Percentiles rank a stretch among this genome's conserved stretches.
phyloP scores from a whole-genome alignment of 345 rosid genomes.

The Eucalyptus curtisii region DNA sequence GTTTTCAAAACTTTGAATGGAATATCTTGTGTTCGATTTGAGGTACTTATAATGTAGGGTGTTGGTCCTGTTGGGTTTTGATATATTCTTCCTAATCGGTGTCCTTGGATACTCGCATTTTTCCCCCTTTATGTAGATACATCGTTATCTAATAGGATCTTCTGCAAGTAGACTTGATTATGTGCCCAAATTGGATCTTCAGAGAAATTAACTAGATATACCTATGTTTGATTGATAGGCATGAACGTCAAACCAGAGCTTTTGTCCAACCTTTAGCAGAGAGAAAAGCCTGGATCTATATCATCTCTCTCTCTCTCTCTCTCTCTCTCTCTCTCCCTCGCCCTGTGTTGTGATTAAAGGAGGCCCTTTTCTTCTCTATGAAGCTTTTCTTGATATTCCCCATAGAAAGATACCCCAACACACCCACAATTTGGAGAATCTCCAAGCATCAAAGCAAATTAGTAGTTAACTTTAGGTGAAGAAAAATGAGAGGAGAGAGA shows the following conservation, averaged over 20 bases:
- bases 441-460: constrained; percentile 13
- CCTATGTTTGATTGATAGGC: constrained; percentile 6
- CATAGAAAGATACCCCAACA: constrained; percentile 9
- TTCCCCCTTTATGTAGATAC: not conserved
- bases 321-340: not conserved
- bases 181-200: not conserved
- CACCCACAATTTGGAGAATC: constrained; percentile 37
- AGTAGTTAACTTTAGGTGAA: constrained; percentile 11
- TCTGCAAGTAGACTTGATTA: not conserved
- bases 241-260: constrained; percentile 22
- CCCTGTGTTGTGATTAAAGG: not conserved
- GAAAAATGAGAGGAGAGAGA: constrained; percentile 1
- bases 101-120: not conserved
- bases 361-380: constrained; percentile 12
- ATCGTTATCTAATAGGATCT: not conserved
- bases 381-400: constrained; percentile 13
- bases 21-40: not conserved
- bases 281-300: constrained; percentile 26
- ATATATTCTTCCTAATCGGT: not conserved
- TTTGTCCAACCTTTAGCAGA: constrained; percentile 12
- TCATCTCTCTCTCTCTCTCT: not conserved
- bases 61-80: not conserved
- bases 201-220: not conserved
- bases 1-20: not conserved
- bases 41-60: not conserved